Base-by-base conservation (phyloP, 306 rosid species). In the Ammopiptanthus mongolicus region DNA sequence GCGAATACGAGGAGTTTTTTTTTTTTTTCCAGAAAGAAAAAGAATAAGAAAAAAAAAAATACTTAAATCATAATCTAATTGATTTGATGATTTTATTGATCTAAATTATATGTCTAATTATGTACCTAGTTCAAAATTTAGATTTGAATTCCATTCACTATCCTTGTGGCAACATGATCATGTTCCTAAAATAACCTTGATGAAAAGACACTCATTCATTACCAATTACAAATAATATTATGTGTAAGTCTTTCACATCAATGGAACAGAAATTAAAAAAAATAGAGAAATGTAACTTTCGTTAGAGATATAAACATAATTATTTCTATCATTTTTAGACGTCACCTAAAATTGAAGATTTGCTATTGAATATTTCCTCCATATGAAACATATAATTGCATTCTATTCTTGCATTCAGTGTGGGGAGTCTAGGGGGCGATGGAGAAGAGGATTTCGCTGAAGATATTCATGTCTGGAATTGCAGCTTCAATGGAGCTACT, bases 341-440 rank as follows among this genome's bases (percentile, higher is more conserved):
- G 0, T 37, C 55, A 56, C 15, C 46, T 29, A 47, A 57, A 65
- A 25, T 5, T 76, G 11, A 29, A n/a, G 17, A 42, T 56, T 53
- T 28, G 17, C 57, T 14, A 12, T 25, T 76, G 48, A 52, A 46
- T 21, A 53, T 37, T 6, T 21, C n/a, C 14, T 29, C 6, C 5
- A 15, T 12, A 29, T 73, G 9, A 46, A 13, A 46, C 52, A 14
- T 25, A n/a, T 41, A 10, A 46, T 46, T 46, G 3, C 1, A 6
- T 33, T 8, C 25, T 22, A 7, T 51, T 50, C 39, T 58, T 44
- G 55, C 14, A 50, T 61, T 59, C 68, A 81, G 90, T 71, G 57
- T 86, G 47, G 90, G 90, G 33, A 84, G 88, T 62, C 50, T 86
- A 47, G 87, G 87, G 18, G 13, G 0, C 0, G 1, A 25, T 12